Base-by-base conservation (phyloP, 2,329 filamentous ascomycete genomes). In the Laburnicola sp. region DNA sequence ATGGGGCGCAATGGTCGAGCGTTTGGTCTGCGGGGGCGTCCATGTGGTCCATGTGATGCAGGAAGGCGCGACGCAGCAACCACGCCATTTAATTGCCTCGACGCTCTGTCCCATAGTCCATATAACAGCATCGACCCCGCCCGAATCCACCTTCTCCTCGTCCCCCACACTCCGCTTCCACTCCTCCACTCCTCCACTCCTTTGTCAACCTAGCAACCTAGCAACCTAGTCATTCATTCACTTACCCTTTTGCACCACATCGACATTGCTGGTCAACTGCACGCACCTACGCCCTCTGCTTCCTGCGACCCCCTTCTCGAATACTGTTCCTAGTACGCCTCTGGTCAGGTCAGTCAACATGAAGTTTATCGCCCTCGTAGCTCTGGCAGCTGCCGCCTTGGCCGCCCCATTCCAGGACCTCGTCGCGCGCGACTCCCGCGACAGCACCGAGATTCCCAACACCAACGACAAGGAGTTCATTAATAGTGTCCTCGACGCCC, bases 391-490 rank as follows among this genome's bases (percentile, higher is more conserved):
- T n/a, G 61, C 60, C 45, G 63, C 52, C 9, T 45, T 59, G 25
- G 66, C 66, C 45, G 63, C 56, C 23, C 67, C 66, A 4, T 42
- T 58, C 6, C 36, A 51, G 22, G 43, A 54, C 25, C 45, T 62
- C 46, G 46, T 47, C 48, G 41, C 46, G 11, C 61, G 62, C 38
- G 53, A 46, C 21, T 25, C 45, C 5, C 57, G 64, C 37, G 46
- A 53, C 36, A 57, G 56, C 28, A 57, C 58, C 37, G 52, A 53
- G 16, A 59, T 62, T 39, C 69, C 69, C 27, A 55, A 59, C 22
- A 56, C 58, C 16, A 50, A 65, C 34, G 68, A 72, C 49, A 41
- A 50, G 8, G 60, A 64, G 36, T 71, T 72, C 62, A 64, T 69
- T 40, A 59, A 58, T 41, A 59, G 57, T 9, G 62, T 71, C 35